Evolutionary conservation across 495 filamentous ascomycete genomes (phyloP).

Genomic region (Penicillium malachiteum): DNA sequence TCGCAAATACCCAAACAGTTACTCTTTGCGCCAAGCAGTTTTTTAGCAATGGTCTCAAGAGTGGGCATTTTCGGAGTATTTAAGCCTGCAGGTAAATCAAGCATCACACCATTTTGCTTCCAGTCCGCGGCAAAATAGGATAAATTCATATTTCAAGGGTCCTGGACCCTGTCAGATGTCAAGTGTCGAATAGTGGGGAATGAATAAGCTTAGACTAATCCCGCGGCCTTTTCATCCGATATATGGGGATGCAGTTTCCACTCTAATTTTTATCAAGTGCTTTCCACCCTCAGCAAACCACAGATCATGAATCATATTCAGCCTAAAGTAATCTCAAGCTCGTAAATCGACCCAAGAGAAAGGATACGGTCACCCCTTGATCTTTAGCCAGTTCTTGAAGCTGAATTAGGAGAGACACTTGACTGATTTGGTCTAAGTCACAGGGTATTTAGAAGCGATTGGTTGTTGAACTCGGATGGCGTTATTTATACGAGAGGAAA

Average conservation of each 20-base stretch:
- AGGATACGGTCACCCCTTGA: background rate
- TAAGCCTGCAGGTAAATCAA: background rate
- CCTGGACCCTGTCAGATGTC: background rate
- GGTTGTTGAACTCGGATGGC: background rate
- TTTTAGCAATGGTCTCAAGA: too few species aligned
- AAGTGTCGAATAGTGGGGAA: background rate
- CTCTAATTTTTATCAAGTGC: background rate
- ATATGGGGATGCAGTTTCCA: too few species aligned
- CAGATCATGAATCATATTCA: background rate
- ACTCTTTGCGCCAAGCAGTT: too few species aligned
- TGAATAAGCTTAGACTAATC: background rate
- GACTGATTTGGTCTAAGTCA: background rate
- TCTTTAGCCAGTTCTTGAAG: background rate
- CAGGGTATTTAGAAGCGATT: background rate
- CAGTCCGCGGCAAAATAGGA: constrained; percentile 16
- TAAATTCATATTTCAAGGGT: background rate
- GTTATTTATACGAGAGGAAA: background rate
- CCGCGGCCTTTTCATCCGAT: too few species aligned
- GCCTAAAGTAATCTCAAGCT: background rate
- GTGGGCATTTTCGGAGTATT: background rate
- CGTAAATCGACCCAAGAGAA: background rate
- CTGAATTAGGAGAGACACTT: background rate
- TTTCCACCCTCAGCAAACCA: background rate
- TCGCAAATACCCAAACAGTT: too few species aligned
- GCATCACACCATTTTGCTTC: background rate